phyloP scores from a whole-genome alignment of 2,329 filamentous ascomycete species.

The Xylaria sp. region DNA sequence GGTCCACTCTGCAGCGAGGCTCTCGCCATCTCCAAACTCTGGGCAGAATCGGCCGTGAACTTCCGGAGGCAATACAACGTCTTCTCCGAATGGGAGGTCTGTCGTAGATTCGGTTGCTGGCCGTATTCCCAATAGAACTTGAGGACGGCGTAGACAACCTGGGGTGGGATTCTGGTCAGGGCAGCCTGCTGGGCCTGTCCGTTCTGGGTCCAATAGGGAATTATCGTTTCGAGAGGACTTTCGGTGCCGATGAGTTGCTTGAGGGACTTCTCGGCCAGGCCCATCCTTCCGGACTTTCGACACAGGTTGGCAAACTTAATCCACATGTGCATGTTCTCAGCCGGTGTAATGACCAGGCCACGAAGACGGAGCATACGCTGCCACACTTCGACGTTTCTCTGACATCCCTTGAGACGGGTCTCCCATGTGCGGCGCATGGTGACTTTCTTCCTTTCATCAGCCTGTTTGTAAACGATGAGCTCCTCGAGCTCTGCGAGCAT shows the following conservation, averaged over 20 bases:
- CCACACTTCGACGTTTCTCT: constrained; percentile 98
- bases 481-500: constrained; percentile 99
- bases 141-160: constrained; percentile 93
- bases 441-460: constrained; percentile 83
- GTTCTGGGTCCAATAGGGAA: constrained; percentile 60
- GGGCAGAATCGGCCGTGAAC: constrained; percentile 63
- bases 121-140: constrained; percentile 96
- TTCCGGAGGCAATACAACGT: constrained; percentile 61
- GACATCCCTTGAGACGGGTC: constrained; percentile 88
- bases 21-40: constrained; percentile 56
- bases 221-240: constrained; percentile 60
- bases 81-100: constrained; percentile 53
- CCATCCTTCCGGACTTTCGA: constrained; percentile 92
- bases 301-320: constrained; percentile 99
- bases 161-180: constrained; percentile 62
- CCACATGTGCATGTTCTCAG: constrained; percentile 98
- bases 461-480: constrained; percentile 97
- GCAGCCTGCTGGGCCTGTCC: constrained; percentile 36
- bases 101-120: constrained; percentile 55
- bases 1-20: constrained; percentile 50
- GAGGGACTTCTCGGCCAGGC: constrained; percentile 91
- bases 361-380: constrained; percentile 96
- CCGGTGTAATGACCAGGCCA: constrained; percentile 85
- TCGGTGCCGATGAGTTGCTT: constrained; percentile 84
- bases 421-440: constrained; percentile 96